Base-by-base conservation (phyloP, 768 basidiomycete genomes). In the Leccinum variicolor region DNA sequence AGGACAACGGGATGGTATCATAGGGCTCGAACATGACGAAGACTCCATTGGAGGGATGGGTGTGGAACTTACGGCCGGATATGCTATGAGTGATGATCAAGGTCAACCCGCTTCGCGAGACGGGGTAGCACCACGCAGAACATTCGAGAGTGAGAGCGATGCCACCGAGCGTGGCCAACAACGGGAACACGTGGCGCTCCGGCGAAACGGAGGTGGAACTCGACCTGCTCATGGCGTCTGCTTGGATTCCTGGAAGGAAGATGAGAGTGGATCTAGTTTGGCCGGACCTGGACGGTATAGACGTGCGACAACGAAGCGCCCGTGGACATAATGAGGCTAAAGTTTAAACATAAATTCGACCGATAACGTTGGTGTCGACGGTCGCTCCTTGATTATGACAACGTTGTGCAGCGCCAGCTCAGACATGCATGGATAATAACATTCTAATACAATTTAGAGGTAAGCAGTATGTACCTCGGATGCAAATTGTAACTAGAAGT, bases 71-170 rank as follows among this genome's bases (percentile, higher is more conserved):
- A 72, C 70, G 65, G 26, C 70, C 61, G 2, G 71, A 55, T 21
- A 72, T 6, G 1, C 70, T 70, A 46, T 72, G 70, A 1, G 66
- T 65, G 50, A 72, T 39, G 19, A 72, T 50, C 9, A 72, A 52
- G 13, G 72, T 72, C n/a, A 61, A 9, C 3, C 70, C 70, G 8
- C 41, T 4, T 23, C 51, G 50, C 1, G 67, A 69, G 28, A 73
- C 53, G 15, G 69, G 61, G 41, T 71, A 71, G 17, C 66, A 61
- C 53, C 67, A 23, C 3, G 70, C 70, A 13, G 62, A 23, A 31
- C 71, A 71, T 48, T 55, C 48, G 45, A 71, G 54, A 3, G 59
- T 56, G 14, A 48, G 56, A 10, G 53, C 36, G 31, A 46, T 45
- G 1, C 60, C 64, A 26, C 60, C 62, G 3, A 71, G 56, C 9